phyloP scores from a whole-genome alignment of 2,329 filamentous ascomycete species.

The Xylaria sp. region DNA sequence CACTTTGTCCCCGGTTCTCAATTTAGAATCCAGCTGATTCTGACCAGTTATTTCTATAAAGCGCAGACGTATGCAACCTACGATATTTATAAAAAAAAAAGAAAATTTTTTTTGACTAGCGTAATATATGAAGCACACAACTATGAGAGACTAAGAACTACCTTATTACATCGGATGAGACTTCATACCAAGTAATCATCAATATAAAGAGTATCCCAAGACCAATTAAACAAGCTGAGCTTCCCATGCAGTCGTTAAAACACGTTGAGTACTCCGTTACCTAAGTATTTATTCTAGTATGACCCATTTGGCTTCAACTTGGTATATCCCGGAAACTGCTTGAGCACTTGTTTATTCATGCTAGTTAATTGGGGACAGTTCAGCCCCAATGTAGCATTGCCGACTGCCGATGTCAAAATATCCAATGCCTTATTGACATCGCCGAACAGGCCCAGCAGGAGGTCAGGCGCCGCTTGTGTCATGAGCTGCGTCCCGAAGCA shows the following conservation, averaged over 20 bases:
- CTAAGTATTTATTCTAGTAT: background rate
- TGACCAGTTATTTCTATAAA: no score
- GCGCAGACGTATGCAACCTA: no score
- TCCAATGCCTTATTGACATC: slow-evolving; percentile 16
- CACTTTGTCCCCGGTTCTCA: no score
- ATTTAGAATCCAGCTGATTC: no score
- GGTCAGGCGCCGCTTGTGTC: slow-evolving; percentile 22
- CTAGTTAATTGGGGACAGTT: slow-evolving; percentile 15
- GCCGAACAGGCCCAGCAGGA: slow-evolving; percentile 14
- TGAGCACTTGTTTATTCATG: slow-evolving; percentile 5
- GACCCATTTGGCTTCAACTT: slow-evolving; percentile 19
- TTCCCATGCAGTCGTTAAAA: background rate
- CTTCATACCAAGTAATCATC: background rate
- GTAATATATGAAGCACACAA: background rate
- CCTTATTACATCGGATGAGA: background rate
- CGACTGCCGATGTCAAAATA: background rate
- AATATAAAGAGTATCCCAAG: background rate
- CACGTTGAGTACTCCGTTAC: background rate
- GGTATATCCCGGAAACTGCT: slow-evolving; percentile 28
- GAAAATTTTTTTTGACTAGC: background rate
- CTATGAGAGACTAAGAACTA: no score
- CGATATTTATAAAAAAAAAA: no score
- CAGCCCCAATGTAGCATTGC: slow-evolving; percentile 2
- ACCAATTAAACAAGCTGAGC: background rate
- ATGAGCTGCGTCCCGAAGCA: slow-evolving; percentile 25